phyloP scores from a whole-genome alignment of 208 protist genomes.

The Leishmania guyanensis region DNA sequence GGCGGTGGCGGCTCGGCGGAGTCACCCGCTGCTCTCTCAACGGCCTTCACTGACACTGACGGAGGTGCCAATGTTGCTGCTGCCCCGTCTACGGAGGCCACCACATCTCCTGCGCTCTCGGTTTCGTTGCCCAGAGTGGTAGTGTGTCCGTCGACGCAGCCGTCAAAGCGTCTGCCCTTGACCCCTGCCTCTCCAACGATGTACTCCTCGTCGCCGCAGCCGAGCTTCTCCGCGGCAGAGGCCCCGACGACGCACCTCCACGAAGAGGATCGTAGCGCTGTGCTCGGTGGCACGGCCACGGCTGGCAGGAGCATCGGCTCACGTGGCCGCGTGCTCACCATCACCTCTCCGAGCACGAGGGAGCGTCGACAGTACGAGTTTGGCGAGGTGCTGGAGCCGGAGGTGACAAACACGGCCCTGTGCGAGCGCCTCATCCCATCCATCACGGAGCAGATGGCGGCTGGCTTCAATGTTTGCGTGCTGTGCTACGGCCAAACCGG shows the following conservation, averaged over 20 bases:
- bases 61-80: not conserved
- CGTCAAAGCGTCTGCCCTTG: not conserved
- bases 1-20: not conserved
- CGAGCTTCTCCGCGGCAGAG: not conserved
- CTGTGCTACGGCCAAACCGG: constrained; percentile 91
- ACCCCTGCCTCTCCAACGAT: not conserved
- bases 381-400: constrained; percentile 52
- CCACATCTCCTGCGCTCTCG: not conserved
- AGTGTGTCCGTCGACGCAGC: not conserved
- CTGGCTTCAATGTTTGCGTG: constrained; percentile 63
- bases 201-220: not conserved
- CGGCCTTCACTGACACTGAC: not conserved
- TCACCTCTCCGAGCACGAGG: constrained; percentile 13
- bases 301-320: constrained; percentile 6
- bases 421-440: constrained; percentile 54
- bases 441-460: constrained; percentile 59
- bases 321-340: constrained; percentile 17
- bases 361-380: constrained; percentile 58
- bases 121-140: not conserved
- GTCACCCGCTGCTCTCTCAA: not conserved
- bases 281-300: not conserved
- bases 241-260: constrained; percentile 1
- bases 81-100: not conserved
- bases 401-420: constrained; percentile 50
- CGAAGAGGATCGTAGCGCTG: not conserved